Evolutionary conservation across 2,329 filamentous ascomycete genomes (phyloP).

Genomic region (Rutstroemia sp.): DNA sequence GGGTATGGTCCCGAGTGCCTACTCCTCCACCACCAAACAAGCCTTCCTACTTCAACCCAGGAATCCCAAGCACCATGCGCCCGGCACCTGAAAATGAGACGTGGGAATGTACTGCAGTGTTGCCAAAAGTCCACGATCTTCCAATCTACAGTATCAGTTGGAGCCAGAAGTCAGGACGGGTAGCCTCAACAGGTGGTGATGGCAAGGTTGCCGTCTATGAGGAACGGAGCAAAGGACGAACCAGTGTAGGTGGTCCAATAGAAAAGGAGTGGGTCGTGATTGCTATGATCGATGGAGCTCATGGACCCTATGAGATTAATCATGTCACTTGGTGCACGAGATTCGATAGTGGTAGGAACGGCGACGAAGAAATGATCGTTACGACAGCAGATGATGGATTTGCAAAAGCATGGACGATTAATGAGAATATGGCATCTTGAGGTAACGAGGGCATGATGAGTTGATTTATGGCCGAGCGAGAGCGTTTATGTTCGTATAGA

Average conservation of each 20-base stretch:
- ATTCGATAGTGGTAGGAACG: slow-evolving; percentile 55
- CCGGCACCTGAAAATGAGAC: slow-evolving; percentile 64
- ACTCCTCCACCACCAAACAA: slow-evolving; percentile 27
- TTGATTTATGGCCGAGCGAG: background rate
- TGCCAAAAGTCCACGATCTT: slow-evolving; percentile 70
- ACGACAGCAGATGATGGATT: slow-evolving; percentile 90
- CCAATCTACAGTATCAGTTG: slow-evolving; percentile 81
- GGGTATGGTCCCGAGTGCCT: slow-evolving; percentile 62
- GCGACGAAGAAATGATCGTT: slow-evolving; percentile 76
- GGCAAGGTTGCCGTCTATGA: slow-evolving; percentile 73
- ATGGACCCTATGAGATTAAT: slow-evolving; percentile 92
- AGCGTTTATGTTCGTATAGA: background rate
- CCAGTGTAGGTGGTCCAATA: slow-evolving; percentile 21
- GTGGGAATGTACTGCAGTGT: slow-evolving; percentile 70
- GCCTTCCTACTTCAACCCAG: slow-evolving; percentile 35
- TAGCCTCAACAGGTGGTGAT: slow-evolving; percentile 88
- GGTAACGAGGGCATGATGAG: background rate
- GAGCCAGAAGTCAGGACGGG: slow-evolving; percentile 68
- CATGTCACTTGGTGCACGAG: slow-evolving; percentile 82
- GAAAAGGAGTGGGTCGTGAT: slow-evolving; percentile 63
- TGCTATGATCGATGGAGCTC: slow-evolving; percentile 62
- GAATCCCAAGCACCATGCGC: slow-evolving; percentile 86
- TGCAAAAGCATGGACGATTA: slow-evolving; percentile 72
- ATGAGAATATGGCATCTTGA: slow-evolving; percentile 13
- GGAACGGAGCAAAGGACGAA: slow-evolving; percentile 39